Conservation (phyloP, 2,329 filamentous ascomycete species). For the Aspergillus sp. region DNA sequence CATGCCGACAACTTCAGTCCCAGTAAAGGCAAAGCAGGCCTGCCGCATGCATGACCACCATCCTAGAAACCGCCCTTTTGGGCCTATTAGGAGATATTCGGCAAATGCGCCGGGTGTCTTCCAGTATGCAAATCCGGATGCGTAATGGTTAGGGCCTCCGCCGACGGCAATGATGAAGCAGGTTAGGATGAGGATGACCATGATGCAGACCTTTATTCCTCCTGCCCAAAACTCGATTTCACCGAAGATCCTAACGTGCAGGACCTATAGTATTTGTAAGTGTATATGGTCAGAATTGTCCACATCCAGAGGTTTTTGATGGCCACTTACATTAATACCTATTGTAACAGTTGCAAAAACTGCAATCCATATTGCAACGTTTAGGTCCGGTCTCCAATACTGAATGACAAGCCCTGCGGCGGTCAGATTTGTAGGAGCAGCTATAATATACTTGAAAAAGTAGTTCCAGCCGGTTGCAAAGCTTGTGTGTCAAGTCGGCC, state of each 20-base stretch:
- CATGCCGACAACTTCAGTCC: too few species aligned
- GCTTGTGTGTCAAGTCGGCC: not conserved
- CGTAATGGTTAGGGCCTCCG: not conserved
- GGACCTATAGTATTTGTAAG: not conserved
- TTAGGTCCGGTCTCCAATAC: constrained; percentile 8
- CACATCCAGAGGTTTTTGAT: not conserved
- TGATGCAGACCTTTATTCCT: not conserved
- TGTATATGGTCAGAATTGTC: not conserved
- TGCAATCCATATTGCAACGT: constrained; percentile 7
- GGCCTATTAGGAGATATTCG: too few species aligned
- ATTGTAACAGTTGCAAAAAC: constrained; percentile 1
- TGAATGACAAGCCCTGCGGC: constrained; percentile 6
- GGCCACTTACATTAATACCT: constrained; percentile 1
- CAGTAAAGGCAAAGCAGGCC: too few species aligned
- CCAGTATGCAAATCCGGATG: too few species aligned
- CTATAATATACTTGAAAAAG: constrained; percentile 8
- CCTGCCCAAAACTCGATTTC: not conserved
- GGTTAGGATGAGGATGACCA: not conserved
- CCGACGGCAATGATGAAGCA: not conserved
- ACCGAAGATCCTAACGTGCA: not conserved
- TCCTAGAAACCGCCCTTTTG: too few species aligned
- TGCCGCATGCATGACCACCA: too few species aligned
- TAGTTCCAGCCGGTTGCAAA: constrained; percentile 14
- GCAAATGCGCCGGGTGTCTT: too few species aligned
- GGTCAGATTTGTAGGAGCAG: constrained; percentile 4